Conservation (phyloP, 2,329 filamentous ascomycete species). For the Teratosphaeria gauchensis region DNA sequence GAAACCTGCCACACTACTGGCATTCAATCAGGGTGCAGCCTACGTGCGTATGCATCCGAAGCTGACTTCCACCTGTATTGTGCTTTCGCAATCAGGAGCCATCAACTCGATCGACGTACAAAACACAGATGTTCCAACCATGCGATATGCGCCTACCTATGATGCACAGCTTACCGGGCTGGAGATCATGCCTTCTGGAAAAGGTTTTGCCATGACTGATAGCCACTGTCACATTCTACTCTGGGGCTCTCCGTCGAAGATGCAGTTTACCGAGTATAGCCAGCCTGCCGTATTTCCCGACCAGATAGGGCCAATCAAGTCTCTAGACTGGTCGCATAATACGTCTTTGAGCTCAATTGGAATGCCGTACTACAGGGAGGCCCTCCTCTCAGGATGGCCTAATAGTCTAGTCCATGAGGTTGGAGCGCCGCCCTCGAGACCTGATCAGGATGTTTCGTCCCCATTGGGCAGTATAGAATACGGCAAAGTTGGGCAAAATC, state of each 20-base stretch:
- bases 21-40: constrained; percentile 83
- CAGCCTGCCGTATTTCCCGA: constrained; percentile 71
- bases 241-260: constrained; percentile 78
- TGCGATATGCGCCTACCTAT: constrained; percentile 71
- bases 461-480: constrained; percentile 63
- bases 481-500: constrained; percentile 39
- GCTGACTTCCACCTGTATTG: constrained; percentile 88
- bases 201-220: constrained; percentile 74
- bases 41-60: constrained; percentile 95
- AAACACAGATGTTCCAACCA: constrained; percentile 80
- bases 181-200: constrained; percentile 79
- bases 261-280: constrained; percentile 76
- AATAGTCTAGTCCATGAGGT: constrained; percentile 74
- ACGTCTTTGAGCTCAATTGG: constrained; percentile 77
- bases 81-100: constrained; percentile 83
- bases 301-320: constrained; percentile 32
- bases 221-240: constrained; percentile 69
- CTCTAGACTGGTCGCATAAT: constrained; percentile 41
- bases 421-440: constrained; percentile 66
- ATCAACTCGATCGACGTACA: constrained; percentile 93
- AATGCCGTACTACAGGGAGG: constrained; percentile 87
- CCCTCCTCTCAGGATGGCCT: constrained; percentile 81
- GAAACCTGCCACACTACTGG: constrained; percentile 77
- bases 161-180: constrained; percentile 64
- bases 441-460: constrained; percentile 61